phyloP scores from a whole-genome alignment of 768 basidiomycete species.

The Russula earlei region DNA sequence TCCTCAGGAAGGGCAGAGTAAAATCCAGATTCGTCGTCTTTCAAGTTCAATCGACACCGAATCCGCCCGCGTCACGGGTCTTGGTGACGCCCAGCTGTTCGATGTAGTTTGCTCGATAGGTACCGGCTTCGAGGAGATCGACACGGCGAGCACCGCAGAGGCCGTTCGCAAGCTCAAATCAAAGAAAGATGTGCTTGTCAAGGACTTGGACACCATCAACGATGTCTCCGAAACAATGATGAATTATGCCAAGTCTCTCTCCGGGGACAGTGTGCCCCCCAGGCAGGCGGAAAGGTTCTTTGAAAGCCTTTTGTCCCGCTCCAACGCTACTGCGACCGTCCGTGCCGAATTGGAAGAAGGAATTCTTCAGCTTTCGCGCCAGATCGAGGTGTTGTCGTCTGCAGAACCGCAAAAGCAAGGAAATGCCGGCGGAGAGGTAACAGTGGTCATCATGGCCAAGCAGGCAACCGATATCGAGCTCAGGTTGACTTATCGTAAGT shows the following conservation, averaged over 20 bases:
- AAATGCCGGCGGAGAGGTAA: constrained; percentile 26
- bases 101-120: constrained; percentile 44
- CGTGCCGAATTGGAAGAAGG: constrained; percentile 32
- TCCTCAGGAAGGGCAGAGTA: constrained; percentile 42
- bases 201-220: constrained; percentile 32
- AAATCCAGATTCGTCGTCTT: constrained; percentile 40
- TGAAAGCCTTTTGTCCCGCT: constrained; percentile 32
- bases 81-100: constrained; percentile 39
- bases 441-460: constrained; percentile 36
- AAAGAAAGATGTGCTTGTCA: constrained; percentile 30
- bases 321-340: constrained; percentile 28
- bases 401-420: constrained; percentile 29
- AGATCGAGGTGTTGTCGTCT: constrained; percentile 31
- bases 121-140: constrained; percentile 18
- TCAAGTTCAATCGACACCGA: constrained; percentile 42
- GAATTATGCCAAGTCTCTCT: constrained; percentile 36
- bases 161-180: constrained; percentile 24
- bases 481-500: constrained; percentile 45
- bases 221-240: constrained; percentile 35
- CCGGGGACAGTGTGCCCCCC: constrained; percentile 34
- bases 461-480: constrained; percentile 32
- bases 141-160: constrained; percentile 22
- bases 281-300: constrained; percentile 34
- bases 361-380: constrained; percentile 26
- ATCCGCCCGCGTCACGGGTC: constrained; percentile 44